Conservation (phyloP, 108 stramenopile species). For the Nitzschia palea region DNA sequence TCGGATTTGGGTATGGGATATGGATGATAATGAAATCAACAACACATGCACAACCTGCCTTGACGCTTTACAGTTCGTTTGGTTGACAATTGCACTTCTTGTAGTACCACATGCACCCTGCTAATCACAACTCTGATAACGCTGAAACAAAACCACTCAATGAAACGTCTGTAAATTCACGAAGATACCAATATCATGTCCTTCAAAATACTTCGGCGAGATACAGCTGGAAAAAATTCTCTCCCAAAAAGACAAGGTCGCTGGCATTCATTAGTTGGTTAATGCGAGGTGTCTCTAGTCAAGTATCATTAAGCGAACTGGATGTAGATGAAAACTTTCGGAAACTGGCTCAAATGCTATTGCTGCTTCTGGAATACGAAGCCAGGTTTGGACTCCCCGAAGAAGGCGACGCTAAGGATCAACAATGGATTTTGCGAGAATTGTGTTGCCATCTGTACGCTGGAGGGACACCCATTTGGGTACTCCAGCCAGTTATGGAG, state of each 20-base stretch:
- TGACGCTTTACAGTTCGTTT: too few species aligned
- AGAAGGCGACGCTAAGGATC: constrained; percentile 10
- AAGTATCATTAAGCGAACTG: neutral
- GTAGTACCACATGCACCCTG: too few species aligned
- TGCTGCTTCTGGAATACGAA: constrained; percentile 27
- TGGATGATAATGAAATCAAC: too few species aligned
- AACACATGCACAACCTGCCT: too few species aligned
- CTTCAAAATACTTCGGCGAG: too few species aligned
- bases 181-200: too few species aligned
- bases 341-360: constrained; percentile 15
- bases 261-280: neutral
- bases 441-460: constrained; percentile 13
- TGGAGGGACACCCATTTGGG: constrained; percentile 31
- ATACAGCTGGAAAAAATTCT: constrained; percentile 6
- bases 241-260: neutral
- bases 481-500: constrained; percentile 24
- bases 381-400: constrained; percentile 23
- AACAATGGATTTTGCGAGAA: constrained; percentile 19
- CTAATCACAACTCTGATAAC: too few species aligned
- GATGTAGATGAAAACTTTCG: neutral
- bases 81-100: too few species aligned
- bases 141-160: too few species aligned
- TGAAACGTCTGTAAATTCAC: too few species aligned
- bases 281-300: neutral
- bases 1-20: too few species aligned